Percentiles rank a stretch among this genome's conserved stretches.
Evolutionary conservation across 345 rosid genomes (phyloP).

Genomic region (Toxicodendron radicans): DNA sequence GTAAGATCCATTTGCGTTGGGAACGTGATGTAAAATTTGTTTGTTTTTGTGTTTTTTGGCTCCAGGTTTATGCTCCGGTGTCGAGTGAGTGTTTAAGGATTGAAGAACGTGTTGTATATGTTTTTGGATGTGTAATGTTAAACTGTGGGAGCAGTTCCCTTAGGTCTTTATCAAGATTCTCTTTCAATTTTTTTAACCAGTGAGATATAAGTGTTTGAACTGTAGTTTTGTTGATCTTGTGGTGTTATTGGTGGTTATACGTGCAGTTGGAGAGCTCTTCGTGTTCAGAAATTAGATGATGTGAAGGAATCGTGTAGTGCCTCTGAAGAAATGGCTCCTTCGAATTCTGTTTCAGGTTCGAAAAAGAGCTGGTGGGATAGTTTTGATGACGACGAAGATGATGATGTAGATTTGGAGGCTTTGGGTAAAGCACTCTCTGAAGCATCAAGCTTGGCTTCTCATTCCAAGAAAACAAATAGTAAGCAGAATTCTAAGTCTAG

Average conservation of each 20-base stretch:
- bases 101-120: conserved; percentile 69
- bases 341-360: conserved; percentile 33
- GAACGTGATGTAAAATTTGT: not conserved
- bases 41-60: not conserved
- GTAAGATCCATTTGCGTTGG: too few relatives aligned
- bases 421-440: conserved; percentile 61
- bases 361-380: conserved; percentile 57
- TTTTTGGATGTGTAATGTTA: conserved; percentile 59
- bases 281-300: conserved; percentile 49
- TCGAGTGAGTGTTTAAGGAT: conserved; percentile 36
- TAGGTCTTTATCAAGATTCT: conserved; percentile 45
- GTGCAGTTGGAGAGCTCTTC: conserved; percentile 86
- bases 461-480: conserved; percentile 37
- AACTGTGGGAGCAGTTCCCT: conserved; percentile 56
- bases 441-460: conserved; percentile 54
- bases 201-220: not conserved
- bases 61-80: conserved; percentile 73
- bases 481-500: conserved; percentile 26
- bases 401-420: conserved; percentile 62
- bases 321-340: conserved; percentile 13
- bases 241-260: not conserved
- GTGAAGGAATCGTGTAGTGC: conserved; percentile 23
- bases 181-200: not conserved
- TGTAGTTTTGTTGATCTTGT: not conserved
- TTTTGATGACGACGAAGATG: conserved; percentile 48